Percentiles rank a stretch among this genome's conserved stretches.
phyloP scores from a whole-genome alignment of 495 filamentous ascomycete species.

The Neurospora sp. region DNA sequence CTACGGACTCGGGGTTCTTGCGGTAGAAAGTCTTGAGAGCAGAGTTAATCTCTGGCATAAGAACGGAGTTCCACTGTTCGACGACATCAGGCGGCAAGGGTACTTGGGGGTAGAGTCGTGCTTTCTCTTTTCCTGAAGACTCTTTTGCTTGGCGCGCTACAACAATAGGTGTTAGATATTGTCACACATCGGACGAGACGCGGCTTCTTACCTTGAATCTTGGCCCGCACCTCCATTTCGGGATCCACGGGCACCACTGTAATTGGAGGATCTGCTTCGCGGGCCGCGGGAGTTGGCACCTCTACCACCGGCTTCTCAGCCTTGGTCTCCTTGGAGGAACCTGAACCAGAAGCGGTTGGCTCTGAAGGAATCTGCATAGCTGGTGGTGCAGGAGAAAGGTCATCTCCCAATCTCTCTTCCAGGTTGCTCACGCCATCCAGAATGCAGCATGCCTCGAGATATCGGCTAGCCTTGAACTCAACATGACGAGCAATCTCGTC shows the following conservation, averaged over 20 bases:
- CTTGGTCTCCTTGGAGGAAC: conserved; percentile 9
- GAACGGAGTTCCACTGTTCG: conserved; percentile 58
- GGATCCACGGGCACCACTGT: background rate
- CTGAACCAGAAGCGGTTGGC: background rate
- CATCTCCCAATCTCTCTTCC: conserved; percentile 35
- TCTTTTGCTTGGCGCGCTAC: background rate
- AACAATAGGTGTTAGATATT: background rate
- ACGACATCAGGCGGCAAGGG: conserved; percentile 49
- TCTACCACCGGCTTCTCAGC: background rate
- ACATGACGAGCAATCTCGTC: conserved; percentile 33
- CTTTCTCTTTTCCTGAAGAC: conserved; percentile 21
- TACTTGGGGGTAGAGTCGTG: conserved; percentile 41
- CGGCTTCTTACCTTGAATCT: conserved; percentile 5
- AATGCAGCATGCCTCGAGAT: conserved; percentile 42
- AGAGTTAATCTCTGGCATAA: conserved; percentile 61
- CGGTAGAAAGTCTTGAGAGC: conserved; percentile 50
- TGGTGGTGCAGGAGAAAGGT: conserved; percentile 3
- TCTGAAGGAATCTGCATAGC: background rate
- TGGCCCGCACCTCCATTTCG: background rate
- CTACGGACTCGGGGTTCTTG: conserved; percentile 61
- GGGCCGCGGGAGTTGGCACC: background rate
- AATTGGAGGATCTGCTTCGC: background rate
- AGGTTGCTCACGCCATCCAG: conserved; percentile 38
- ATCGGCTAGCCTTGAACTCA: conserved; percentile 33
- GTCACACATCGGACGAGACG: background rate